Evolutionary conservation across 2,329 filamentous ascomycete genomes (phyloP).

Genomic region (Fragosphaeria purpurea): DNA sequence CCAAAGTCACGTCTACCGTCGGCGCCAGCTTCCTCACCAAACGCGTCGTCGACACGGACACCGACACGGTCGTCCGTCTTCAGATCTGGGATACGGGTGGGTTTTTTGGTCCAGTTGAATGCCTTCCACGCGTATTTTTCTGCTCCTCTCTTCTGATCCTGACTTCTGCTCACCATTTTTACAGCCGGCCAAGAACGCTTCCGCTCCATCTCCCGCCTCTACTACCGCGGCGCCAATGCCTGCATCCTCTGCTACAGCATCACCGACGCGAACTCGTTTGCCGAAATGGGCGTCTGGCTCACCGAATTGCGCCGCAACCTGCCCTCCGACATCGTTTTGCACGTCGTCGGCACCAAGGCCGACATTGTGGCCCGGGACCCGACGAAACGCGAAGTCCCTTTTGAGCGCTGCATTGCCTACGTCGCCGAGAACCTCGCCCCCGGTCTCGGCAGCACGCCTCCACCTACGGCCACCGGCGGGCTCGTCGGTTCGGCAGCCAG

Average conservation of each 20-base stretch:
- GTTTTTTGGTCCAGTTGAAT: not conserved
- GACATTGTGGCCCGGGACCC: conserved; percentile 86
- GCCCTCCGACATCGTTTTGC: conserved; percentile 68
- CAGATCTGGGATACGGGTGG: conserved; percentile 90
- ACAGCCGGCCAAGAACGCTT: conserved; percentile 89
- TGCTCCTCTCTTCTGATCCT: not conserved
- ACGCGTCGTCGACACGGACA: conserved; percentile 71
- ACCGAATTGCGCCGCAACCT: conserved; percentile 74
- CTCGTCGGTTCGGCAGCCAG: conserved; percentile 9
- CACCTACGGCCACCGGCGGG: conserved; percentile 41
- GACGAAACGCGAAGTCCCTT: conserved; percentile 69
- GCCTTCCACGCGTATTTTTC: too few species aligned
- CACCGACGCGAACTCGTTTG: conserved; percentile 73
- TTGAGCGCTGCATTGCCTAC: conserved; percentile 92
- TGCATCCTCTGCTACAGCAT: conserved; percentile 94
- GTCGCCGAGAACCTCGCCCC: conserved; percentile 85
- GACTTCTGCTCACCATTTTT: not conserved
- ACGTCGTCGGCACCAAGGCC: conserved; percentile 90
- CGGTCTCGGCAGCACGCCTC: conserved; percentile 54
- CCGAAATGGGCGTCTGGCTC: conserved; percentile 88
- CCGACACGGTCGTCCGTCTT: conserved; percentile 76
- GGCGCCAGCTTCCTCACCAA: conserved; percentile 74
- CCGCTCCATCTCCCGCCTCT: conserved; percentile 84
- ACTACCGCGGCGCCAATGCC: conserved; percentile 91
- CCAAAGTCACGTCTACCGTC: conserved; percentile 59